Evolutionary conservation across 164 flowering plant species (phyloP), one percentile per base, ranked within the genome.

Genomic region (Vitis cinerea): DNA sequence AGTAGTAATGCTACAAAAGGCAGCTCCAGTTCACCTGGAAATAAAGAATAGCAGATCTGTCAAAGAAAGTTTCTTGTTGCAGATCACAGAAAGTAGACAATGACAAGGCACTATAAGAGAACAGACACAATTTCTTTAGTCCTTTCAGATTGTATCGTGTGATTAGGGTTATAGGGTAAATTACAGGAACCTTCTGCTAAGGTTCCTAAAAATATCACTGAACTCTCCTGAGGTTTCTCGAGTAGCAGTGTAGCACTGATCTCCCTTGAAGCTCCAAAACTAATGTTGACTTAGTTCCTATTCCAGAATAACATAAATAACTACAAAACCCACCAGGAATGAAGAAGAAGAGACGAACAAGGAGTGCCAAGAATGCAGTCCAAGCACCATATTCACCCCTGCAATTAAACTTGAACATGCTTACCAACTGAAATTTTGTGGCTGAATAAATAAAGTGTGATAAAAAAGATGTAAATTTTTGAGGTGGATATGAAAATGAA

Each of bases 311-410:
- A 3, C 8, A 57, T 10, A 44, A 64, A 19, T 61, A 47, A 62
- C 13, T 17, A 51, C n/a, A 7, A 52, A 63, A 84, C 84, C 4
- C 72, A 90, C 98, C 97, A 56, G 98, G 97, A 60, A 92, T 78
- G 63, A 63, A 79, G 84, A 83, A 92, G 85, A 90, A 94, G 51
- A 94, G 90, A 16, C 92, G 91, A 58, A 89, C 88, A 61, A 88
- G 85, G 77, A 94, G 93, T 15, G 87, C 92, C 78, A 92, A 73
- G 72, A 94, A 92, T 65, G 94, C 93, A 64, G 84, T 63, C 98
- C 98, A 92, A 64, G 80, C 49, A 60, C 98, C 98, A 86, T 90
- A 92, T 60, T 92, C 91, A 56, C 97, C 89, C 87, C 98, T 93
- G 83, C 68, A 71, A 77, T 2, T 60, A 66, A 68, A 64, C 50